phyloP scores from a whole-genome alignment of 78 protist genomes.

The Dictyostelium discoideum region DNA sequence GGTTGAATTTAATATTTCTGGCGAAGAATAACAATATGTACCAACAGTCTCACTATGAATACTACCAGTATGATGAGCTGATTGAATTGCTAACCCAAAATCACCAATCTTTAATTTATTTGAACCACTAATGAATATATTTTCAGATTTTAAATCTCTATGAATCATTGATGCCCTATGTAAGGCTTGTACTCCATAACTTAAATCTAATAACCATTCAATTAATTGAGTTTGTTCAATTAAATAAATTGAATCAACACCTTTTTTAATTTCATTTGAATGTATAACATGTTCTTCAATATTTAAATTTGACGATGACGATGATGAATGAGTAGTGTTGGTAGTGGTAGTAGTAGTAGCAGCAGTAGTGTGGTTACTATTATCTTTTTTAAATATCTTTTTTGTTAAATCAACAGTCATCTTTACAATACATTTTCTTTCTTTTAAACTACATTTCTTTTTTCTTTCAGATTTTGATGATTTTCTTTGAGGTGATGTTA shows the following conservation, averaged over 20 bases:
- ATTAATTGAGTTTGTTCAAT: constrained; percentile 35
- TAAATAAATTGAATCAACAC: not conserved
- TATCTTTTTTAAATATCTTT: not conserved
- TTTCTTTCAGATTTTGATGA: not conserved
- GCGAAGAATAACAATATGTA: constrained; percentile 41
- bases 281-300: not conserved
- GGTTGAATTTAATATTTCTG: constrained; percentile 15
- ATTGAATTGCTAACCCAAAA: constrained; percentile 49
- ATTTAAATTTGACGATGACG: not conserved
- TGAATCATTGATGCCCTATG: constrained; percentile 46
- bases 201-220: constrained; percentile 32
- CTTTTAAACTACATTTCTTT: not conserved
- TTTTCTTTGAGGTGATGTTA: not conserved
- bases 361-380: not conserved
- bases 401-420: constrained; percentile 28
- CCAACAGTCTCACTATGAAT: constrained; percentile 28
- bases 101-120: constrained; percentile 69
- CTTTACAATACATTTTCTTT: constrained; percentile 25
- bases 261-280: constrained; percentile 20
- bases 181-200: constrained; percentile 45
- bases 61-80: not conserved
- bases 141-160: constrained; percentile 55
- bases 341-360: not conserved
- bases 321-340: not conserved
- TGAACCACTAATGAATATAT: constrained; percentile 17